Evolutionary conservation across 2,329 filamentous ascomycete species (phyloP), one percentile per base, ranked within the genome.

Genomic region (Trichoderma sp.): DNA sequence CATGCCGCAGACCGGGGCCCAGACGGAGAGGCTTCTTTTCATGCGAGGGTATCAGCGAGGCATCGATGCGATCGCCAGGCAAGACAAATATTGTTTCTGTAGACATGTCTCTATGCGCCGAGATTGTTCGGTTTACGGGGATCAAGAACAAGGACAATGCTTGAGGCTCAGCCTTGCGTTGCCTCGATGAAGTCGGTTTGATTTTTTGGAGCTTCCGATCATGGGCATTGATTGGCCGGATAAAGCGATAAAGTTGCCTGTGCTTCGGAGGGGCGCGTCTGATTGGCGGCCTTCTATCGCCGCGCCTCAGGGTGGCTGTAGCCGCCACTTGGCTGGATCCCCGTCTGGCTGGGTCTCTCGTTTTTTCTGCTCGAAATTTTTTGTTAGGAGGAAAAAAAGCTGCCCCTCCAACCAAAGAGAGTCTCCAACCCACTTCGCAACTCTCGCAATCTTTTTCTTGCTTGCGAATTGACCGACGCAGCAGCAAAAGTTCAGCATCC

Each of bases 1-100:
- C 87, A 76, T 96, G 88, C 67, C 90, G 90, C 65, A 97, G 83
- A 63, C 93, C 93, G 17, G 92, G 91, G 30, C 93, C 93, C 28
- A 97, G 84, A 64, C 91, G 91, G 68, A 97, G 82, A 45, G 92
- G 86, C 67, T 86, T 81, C 70, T 88, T 91, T 55, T 84, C 82
- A 68, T 89, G 83, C 34, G 85, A 85, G 2, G 92, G 91, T 44
- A 96, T 83, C 43, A 85, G 78, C 28, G 85, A 81, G 1, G 84
- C 76, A 66, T 91, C 86, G 52, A 97, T 83, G 39, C 80, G 74
- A 71, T 97, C 93, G 69, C 95, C 93, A 0, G 95, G 95, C 7
- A 98, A 85, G 67, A 97, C 85, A 68, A 94, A 81, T 54, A 79
- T 79, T n/a, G 82, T 78, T 30, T 86, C 81, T 41, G 83, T 78